Conservation (phyloP, 108 stramenopile genomes). For the Craspedostauros australis region DNA sequence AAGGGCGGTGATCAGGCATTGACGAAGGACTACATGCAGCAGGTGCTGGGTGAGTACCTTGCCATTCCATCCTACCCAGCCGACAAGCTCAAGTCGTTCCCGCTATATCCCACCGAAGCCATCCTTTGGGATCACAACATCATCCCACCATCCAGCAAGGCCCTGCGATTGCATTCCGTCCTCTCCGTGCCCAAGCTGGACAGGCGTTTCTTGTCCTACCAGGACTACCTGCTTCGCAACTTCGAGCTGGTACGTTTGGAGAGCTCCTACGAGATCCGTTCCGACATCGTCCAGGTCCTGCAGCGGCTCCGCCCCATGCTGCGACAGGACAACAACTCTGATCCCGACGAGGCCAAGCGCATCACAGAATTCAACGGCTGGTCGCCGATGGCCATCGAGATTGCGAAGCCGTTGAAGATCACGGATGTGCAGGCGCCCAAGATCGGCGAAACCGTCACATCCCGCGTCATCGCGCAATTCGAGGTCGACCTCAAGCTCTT, state of each 20-base stretch:
- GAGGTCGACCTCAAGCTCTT: slow-evolving; percentile 75
- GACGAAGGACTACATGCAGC: slow-evolving; percentile 30
- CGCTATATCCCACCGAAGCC: slow-evolving; percentile 86
- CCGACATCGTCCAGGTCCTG: slow-evolving; percentile 85
- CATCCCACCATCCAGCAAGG: slow-evolving; percentile 45
- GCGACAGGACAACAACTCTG: slow-evolving; percentile 27
- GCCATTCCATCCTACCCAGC: slow-evolving; percentile 58
- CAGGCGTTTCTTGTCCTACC: slow-evolving; percentile 82
- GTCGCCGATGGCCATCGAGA: slow-evolving; percentile 79
- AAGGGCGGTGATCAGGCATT: slow-evolving; percentile 18
- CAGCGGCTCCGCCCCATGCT: slow-evolving; percentile 59
- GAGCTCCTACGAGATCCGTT: slow-evolving; percentile 89
- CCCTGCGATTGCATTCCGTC: slow-evolving; percentile 29
- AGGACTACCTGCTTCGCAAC: slow-evolving; percentile 88
- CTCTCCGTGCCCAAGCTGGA: slow-evolving; percentile 88
- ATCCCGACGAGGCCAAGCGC: slow-evolving; percentile 24
- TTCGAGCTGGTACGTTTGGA: slow-evolving; percentile 88
- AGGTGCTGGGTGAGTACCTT: slow-evolving; percentile 59
- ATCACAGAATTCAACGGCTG: slow-evolving; percentile 74
- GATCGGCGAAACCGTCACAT: slow-evolving; percentile 74
- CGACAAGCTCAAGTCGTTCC: slow-evolving; percentile 50
- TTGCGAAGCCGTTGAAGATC: slow-evolving; percentile 43
- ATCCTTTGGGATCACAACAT: slow-evolving; percentile 86
- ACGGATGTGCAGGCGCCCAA: slow-evolving; percentile 76
- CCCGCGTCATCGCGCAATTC: slow-evolving; percentile 75